Evolutionary conservation across 345 rosid genomes (phyloP), one percentile per base, ranked within the genome.

Genomic region (Dimocarpus longan): DNA sequence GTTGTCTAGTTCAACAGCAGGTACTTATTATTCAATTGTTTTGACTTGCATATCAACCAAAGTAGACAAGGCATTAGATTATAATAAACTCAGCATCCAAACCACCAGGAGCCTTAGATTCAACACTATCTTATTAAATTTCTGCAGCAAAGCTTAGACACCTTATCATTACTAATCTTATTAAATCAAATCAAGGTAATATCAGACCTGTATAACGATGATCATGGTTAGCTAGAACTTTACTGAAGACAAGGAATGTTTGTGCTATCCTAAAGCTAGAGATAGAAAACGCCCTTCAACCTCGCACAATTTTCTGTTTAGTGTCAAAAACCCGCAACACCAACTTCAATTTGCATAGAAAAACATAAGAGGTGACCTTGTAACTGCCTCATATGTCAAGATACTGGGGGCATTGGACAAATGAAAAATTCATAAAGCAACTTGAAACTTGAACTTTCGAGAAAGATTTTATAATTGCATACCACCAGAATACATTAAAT

Each of bases 221-320:
- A 37, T 19, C 48, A 73, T 37, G 32, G 63, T 7, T 57, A 59
- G 76, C 52, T 37, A 37, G 76, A 73, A 26, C 42, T 56, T 37
- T 46, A 57, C 66, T 6, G 6, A 57, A 73, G 12, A 56, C 37
- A 2, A 19, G 50, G 46, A 15, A 40, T 7, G 6, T 56, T 73
- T 6, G 66, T 73, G 66, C 76, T n/a, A 73, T 39, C 76, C 26
- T 57, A 59, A 26, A 12, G 66, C 11, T 37, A 57, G 21, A 37
- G 24, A 37, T 0, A 32, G 50, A 21, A n/a, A 52, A 26, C 16
- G 11, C 10, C 15, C 8, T 60, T 21, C 4, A 11, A 32, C 15
- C 75, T 71, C 19, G 39, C n/a, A 54, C 5, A 19, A 44, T 72
- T 56, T 39, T 44, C 32, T 19, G 22, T 32, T 46, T 5, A 21